Evolutionary conservation across 305 asterid species (phyloP), one percentile per base, ranked within the genome.

Genomic region (Rubia tinctorum): DNA sequence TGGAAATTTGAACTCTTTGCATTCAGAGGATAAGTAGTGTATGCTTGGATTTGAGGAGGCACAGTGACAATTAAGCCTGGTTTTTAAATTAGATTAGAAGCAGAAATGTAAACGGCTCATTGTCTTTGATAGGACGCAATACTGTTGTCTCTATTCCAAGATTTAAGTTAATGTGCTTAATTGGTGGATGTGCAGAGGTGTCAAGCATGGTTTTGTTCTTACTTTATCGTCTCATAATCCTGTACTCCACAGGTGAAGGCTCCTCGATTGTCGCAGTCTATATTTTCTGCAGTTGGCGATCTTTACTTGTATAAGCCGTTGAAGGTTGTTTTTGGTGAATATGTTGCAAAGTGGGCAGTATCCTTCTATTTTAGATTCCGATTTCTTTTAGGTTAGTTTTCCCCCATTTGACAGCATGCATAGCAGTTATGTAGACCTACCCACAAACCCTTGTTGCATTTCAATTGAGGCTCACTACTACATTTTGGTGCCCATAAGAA

Each of bases 221-320:
- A 18, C 25, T 37, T 55, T 55, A 10, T 69, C 11, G 20, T 17
- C 51, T 53, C 66, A 34, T 70, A 37, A 55, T 39, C 55, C 9
- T 60, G 23, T 62, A 40, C 80, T 80, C 66, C 71, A 58, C 93
- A 92, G 99, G 76, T 80, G 75, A 90, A 89, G 85, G 81, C 94
- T 72, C 99, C 99, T 20, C 82, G 98, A 22, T 71, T 92, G 73
- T 78, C 90, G 78, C 99, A 95, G 83, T 87, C 98, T 10, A 37
- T 87, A 79, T 85, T 87, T 82, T 80, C 99, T 74, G 91, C 98
- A 37, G 23, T 88, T 73, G 91, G 99, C 42, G 99, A 95, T 83
- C 87, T 91, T 42, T 91, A 95, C 82, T 72, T 86, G 78, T 92
- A 81, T 82, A 89, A 88, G 59, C 84, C 86, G 66, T 90, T 98